Percentiles rank a stretch among this genome's conserved stretches.
phyloP scores from a whole-genome alignment of 768 basidiomycete species.

The Phanerochaete sordida region DNA sequence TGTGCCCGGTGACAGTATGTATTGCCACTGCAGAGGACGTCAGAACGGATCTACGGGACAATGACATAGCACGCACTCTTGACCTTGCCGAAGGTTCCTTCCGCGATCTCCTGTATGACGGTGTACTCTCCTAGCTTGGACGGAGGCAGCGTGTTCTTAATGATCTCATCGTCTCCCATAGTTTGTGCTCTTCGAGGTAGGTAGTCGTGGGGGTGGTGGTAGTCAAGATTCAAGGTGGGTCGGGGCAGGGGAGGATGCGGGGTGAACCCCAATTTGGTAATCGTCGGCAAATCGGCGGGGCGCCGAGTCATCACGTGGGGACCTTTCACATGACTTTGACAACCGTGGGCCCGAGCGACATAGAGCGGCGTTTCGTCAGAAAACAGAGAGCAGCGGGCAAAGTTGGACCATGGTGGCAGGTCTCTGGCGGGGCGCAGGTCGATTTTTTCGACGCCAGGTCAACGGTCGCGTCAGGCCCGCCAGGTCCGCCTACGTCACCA shows the following conservation, averaged over 20 bases:
- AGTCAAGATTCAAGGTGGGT: not conserved
- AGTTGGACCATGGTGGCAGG: too few species aligned
- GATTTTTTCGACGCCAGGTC: too few species aligned
- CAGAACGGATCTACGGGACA: slow-evolving; percentile 9
- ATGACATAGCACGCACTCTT: slow-evolving; percentile 68
- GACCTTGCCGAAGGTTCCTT: slow-evolving; percentile 98
- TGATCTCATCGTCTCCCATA: slow-evolving; percentile 26
- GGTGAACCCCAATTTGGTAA: not conserved
- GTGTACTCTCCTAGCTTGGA: slow-evolving; percentile 90
- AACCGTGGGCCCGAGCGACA: too few species aligned
- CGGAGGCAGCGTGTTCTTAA: slow-evolving; percentile 40
- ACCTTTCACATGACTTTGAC: too few species aligned
- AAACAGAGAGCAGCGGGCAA: too few species aligned
- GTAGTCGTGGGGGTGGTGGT: not conserved
- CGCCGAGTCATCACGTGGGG: not conserved
- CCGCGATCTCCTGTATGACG: slow-evolving; percentile 84
- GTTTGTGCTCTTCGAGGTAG: not conserved
- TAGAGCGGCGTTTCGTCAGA: too few species aligned
- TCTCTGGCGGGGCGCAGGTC: too few species aligned
- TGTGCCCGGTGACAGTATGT: slow-evolving; percentile 91
- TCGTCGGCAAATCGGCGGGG: not conserved
- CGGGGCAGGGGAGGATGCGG: not conserved
- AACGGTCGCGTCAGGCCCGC: too few species aligned
- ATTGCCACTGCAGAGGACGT: slow-evolving; percentile 65
- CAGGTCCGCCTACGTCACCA: too few species aligned